These are phyloP conservation scores for Fusarium nematophilum DNA, from an alignment of 2,329 filamentous ascomycete species.

Conservation along the genomic window DNA sequence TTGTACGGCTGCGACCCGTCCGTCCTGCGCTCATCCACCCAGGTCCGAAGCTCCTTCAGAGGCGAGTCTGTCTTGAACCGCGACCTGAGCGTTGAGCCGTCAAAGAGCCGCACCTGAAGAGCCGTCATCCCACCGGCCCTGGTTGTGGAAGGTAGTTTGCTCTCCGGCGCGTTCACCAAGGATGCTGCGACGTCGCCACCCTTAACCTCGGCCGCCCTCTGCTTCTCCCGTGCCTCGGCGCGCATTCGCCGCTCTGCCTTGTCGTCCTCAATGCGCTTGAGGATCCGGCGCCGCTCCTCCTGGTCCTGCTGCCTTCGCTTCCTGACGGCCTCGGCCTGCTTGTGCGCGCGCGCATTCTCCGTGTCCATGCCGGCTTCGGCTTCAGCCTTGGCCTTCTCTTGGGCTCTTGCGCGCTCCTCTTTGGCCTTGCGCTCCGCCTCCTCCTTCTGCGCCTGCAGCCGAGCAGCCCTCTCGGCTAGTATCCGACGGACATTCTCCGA, in stretches of 20 bases:
- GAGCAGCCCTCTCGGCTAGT: slow-evolving; percentile 63
- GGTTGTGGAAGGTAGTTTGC: slow-evolving; percentile 45
- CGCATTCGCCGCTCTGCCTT: slow-evolving; percentile 73
- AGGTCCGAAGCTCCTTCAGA: slow-evolving; percentile 77
- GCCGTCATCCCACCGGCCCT: slow-evolving; percentile 54
- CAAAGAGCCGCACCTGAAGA: slow-evolving; percentile 84
- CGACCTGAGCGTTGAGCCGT: slow-evolving; percentile 81
- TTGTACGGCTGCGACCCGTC: slow-evolving; percentile 75
- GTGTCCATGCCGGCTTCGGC: slow-evolving; percentile 50
- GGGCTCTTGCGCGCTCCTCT: slow-evolving; percentile 60
- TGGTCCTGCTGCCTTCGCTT: slow-evolving; percentile 73
- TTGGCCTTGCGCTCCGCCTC: slow-evolving; percentile 61
- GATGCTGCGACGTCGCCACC: slow-evolving; percentile 45
- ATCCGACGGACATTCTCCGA: slow-evolving; percentile 52
- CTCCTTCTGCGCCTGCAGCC: slow-evolving; percentile 55
- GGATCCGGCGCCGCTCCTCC: slow-evolving; percentile 76
- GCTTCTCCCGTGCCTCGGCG: slow-evolving; percentile 62
- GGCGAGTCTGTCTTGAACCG: slow-evolving; percentile 75
- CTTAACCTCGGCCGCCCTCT: slow-evolving; percentile 47
- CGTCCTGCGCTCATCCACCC: slow-evolving; percentile 75
- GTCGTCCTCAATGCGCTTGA: slow-evolving; percentile 82
- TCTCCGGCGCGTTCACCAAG: slow-evolving; percentile 48
- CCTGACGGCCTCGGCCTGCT: slow-evolving; percentile 66
- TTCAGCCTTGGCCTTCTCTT: slow-evolving; percentile 58
- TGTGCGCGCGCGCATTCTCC: slow-evolving; percentile 50